A percentile compares a stretch with the other conserved stretches of the same genome.
Evolutionary conservation across 441 rosid genomes (phyloP).

Genomic region (Arabidopsis hybrid): DNA sequence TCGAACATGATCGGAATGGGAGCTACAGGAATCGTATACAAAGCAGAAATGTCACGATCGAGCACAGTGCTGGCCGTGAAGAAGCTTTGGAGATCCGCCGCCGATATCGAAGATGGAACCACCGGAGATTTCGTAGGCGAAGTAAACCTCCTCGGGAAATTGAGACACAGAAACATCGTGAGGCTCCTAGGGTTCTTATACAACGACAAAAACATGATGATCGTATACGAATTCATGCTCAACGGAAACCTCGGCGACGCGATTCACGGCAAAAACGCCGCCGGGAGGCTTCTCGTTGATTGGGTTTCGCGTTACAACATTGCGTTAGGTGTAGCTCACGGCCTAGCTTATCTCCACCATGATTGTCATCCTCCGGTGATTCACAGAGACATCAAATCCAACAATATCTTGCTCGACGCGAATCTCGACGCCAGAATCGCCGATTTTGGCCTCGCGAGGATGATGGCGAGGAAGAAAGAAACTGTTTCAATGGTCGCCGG

Average conservation of each 20-base stretch:
- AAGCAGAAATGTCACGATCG: slow-evolving; percentile 65
- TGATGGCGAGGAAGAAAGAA: slow-evolving; percentile 68
- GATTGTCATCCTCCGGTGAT: slow-evolving; percentile 69
- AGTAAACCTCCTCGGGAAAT: slow-evolving; percentile 61
- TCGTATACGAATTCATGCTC: slow-evolving; percentile 65
- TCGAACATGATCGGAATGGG: slow-evolving; percentile 86
- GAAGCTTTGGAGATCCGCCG: slow-evolving; percentile 80
- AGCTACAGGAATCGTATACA: slow-evolving; percentile 82
- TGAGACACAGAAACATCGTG: slow-evolving; percentile 68
- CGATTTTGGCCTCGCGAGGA: slow-evolving; percentile 66
- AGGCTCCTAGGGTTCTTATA: slow-evolving; percentile 58
- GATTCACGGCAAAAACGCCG: slow-evolving; percentile 60
- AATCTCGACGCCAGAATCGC: slow-evolving; percentile 71
- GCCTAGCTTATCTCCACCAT: slow-evolving; percentile 70
- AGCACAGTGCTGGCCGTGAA: slow-evolving; percentile 74
- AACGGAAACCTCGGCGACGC: slow-evolving; percentile 69
- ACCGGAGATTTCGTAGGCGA: slow-evolving; percentile 63
- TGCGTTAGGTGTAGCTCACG: slow-evolving; percentile 65
- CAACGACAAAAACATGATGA: slow-evolving; percentile 61
- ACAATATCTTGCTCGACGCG: slow-evolving; percentile 59
- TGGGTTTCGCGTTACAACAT: slow-evolving; percentile 69
- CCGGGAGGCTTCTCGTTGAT: slow-evolving; percentile 59
- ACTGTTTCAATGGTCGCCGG: slow-evolving; percentile 75
- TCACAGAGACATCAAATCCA: slow-evolving; percentile 67
- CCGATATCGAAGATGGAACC: slow-evolving; percentile 63